A percentile compares a stretch with the other conserved stretches of the same genome.
These are phyloP conservation scores for Gentiana straminea DNA, from an alignment of 257 asterid genomes.

Conservation along the genomic window DNA sequence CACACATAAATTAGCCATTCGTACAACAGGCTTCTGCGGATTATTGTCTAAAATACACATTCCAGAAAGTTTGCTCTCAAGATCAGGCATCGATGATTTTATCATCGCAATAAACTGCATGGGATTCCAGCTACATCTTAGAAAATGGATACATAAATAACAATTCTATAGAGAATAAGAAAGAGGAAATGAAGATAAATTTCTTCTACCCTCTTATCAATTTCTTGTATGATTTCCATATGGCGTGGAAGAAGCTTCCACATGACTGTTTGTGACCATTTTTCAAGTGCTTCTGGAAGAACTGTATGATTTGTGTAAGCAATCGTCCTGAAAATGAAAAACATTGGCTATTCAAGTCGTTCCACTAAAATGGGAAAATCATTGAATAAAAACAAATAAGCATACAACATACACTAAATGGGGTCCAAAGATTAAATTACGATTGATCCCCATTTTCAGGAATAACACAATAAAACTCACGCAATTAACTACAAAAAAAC, in stretches of 20 bases:
- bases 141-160: too few relatives aligned
- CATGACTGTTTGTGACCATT: conserved; percentile 99
- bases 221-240: conserved; percentile 94
- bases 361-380: conserved; percentile 5
- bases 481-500: too few relatives aligned
- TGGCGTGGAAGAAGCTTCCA: conserved; percentile 99
- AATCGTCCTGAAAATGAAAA: conserved; percentile 50
- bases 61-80: conserved; percentile 58
- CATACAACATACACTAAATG: too few relatives aligned
- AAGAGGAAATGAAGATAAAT: too few relatives aligned
- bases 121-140: conserved; percentile 7
- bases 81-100: conserved; percentile 64
- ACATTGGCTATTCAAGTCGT: conserved; percentile 14
- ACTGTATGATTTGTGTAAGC: conserved; percentile 98
- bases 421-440: too few relatives aligned
- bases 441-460: too few relatives aligned
- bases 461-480: too few relatives aligned
- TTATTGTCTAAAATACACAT: conserved; percentile 72
- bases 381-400: conserved; percentile 12
- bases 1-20: conserved; percentile 97
- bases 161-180: too few relatives aligned
- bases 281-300: conserved; percentile 98
- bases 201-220: conserved; percentile 72
- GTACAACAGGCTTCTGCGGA: conserved; percentile 84
- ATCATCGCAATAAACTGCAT: conserved; percentile 69